These are phyloP conservation scores for Passalora sequoiae DNA, from an alignment of 2,329 filamentous ascomycete genomes.

Conservation along the genomic window DNA sequence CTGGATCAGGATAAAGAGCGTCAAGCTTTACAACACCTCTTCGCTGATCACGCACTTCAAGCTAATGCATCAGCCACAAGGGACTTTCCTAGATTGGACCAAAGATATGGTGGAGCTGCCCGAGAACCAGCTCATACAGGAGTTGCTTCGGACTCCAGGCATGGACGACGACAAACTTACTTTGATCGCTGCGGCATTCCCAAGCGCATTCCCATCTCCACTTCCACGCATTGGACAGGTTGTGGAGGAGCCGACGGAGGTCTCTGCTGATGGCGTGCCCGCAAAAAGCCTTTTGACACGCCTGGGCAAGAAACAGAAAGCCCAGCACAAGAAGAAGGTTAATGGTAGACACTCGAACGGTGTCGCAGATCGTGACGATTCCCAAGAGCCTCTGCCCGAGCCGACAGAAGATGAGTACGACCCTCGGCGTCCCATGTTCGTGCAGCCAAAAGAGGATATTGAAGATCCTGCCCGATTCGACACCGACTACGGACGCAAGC, in stretches of 20 bases:
- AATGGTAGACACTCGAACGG: constrained; percentile 27
- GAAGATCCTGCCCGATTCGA: constrained; percentile 29
- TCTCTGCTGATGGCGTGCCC: constrained; percentile 14
- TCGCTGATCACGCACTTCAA: constrained; percentile 58
- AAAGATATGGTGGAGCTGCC: constrained; percentile 59
- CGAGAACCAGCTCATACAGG: constrained; percentile 45
- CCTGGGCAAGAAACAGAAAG: constrained; percentile 28
- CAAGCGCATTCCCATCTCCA: constrained; percentile 38
- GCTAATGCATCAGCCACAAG: constrained; percentile 48
- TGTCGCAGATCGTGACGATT: constrained; percentile 12
- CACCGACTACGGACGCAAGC: constrained; percentile 26
- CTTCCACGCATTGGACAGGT: constrained; percentile 41
- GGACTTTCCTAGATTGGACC: constrained; percentile 50
- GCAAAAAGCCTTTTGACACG: constrained; percentile 21
- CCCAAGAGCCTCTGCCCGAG: constrained; percentile 33
- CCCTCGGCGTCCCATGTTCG: constrained; percentile 37
- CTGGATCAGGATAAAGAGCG: constrained; percentile 35
- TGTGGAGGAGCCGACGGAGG: constrained; percentile 20
- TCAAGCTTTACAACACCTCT: constrained; percentile 42
- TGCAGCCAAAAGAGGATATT: constrained; percentile 12
- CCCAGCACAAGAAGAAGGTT: constrained; percentile 28
- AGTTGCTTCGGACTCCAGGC: constrained; percentile 48
- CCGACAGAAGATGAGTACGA: constrained; percentile 47
- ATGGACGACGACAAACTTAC: constrained; percentile 52
- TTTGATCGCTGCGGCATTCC: constrained; percentile 31